Evolutionary conservation across 371 early-diverging fungal species (phyloP).

Genomic region (Rhizopus microsporus): DNA sequence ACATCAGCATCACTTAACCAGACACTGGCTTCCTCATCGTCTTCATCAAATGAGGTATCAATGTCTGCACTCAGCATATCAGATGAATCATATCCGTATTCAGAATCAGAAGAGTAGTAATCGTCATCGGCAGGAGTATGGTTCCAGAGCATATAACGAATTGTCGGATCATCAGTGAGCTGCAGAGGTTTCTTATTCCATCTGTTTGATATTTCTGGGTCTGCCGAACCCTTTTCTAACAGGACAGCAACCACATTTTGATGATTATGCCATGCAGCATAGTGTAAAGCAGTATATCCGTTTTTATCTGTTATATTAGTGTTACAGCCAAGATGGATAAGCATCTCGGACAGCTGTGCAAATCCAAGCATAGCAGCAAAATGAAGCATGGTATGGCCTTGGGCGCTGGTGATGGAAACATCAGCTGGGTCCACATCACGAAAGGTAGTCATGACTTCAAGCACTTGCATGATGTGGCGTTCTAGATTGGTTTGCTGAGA

Average conservation of each 20-base stretch:
- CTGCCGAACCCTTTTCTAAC: conserved; percentile 29
- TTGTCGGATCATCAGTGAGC: conserved; percentile 18
- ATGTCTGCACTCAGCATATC: conserved; percentile 40
- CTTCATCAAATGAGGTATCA: conserved; percentile 35
- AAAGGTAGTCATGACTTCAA: conserved; percentile 43
- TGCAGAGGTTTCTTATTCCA: conserved; percentile 35
- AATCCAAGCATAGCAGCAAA: conserved; percentile 45
- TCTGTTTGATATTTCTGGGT: conserved; percentile 29
- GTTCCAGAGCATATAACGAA: conserved; percentile 21
- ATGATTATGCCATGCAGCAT: conserved; percentile 21
- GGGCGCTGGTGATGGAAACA: conserved; percentile 38
- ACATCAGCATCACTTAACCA: conserved; percentile 32
- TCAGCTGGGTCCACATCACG: conserved; percentile 36
- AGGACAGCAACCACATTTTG: conserved; percentile 25
- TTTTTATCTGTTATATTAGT: conserved; percentile 37
- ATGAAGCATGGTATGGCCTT: conserved; percentile 51
- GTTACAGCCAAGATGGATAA: conserved; percentile 36
- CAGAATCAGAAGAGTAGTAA: conserved; percentile 9
- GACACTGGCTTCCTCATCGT: conserved; percentile 21
- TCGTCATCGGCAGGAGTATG: conserved; percentile 17
- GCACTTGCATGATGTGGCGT: conserved; percentile 43
- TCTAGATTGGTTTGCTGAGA: conserved; percentile 30
- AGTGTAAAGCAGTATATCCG: conserved; percentile 28
- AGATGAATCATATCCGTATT: conserved; percentile 18
- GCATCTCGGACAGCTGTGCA: conserved; percentile 17